These are phyloP conservation scores for Pleurotus eryngii DNA, from an alignment of 768 basidiomycete species.

Conservation along the genomic window DNA sequence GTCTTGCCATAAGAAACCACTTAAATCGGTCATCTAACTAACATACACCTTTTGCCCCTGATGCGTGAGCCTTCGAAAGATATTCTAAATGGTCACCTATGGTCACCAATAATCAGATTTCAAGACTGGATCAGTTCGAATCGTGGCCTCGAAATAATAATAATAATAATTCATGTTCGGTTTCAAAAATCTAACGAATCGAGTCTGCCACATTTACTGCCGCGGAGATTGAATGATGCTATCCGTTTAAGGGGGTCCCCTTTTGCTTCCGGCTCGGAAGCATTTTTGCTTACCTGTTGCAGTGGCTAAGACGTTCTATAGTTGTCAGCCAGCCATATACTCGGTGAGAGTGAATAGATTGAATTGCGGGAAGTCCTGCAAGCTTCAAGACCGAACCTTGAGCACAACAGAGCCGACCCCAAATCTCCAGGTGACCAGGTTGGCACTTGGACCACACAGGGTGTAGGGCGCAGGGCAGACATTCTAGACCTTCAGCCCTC, in stretches of 20 bases:
- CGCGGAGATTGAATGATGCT: conserved; percentile 1
- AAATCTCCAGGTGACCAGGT: background rate
- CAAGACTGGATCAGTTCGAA: too few relatives aligned
- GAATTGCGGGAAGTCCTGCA: too few relatives aligned
- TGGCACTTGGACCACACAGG: too few relatives aligned
- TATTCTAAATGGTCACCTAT: too few relatives aligned
- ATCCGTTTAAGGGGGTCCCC: background rate
- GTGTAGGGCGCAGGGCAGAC: background rate
- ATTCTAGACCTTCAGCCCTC: too few relatives aligned
- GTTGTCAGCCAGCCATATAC: too few relatives aligned
- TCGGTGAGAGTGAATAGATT: too few relatives aligned
- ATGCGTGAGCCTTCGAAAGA: background rate
- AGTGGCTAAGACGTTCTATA: too few relatives aligned
- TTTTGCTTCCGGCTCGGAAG: too few relatives aligned
- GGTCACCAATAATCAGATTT: too few relatives aligned
- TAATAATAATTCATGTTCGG: background rate
- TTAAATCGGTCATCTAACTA: conserved; percentile 6
- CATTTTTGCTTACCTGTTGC: background rate
- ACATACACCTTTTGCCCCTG: background rate
- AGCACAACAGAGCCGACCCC: background rate
- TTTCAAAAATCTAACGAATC: background rate
- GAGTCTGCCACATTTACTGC: background rate
- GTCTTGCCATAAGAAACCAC: conserved; percentile 2
- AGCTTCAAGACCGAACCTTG: too few relatives aligned
- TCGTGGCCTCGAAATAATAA: too few relatives aligned